Base-by-base conservation (phyloP, 1,139 yeast genomes). In the Chernovozyma sophiae-reginae region DNA sequence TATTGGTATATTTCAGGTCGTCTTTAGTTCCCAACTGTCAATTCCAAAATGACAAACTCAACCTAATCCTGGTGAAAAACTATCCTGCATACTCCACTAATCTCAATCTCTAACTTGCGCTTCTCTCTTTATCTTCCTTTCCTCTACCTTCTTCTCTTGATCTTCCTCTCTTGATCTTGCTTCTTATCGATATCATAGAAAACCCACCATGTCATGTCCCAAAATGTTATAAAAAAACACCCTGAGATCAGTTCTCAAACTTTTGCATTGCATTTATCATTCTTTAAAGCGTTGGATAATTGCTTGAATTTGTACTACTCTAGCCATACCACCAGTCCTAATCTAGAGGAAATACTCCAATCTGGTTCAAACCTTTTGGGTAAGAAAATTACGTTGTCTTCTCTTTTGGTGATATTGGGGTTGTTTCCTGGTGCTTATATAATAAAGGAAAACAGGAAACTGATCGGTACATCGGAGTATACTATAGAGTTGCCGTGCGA, bases 251-350 rank as follows among this genome's bases (percentile, higher is more conserved):
- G 10, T 7, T 6, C 29, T 6, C 12, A 6, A 6, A 16, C 15
- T 7, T 4, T 28, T 7, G 6, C 31, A 12, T 16, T 22, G 7
- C 19, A 26, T 25, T 12, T 31, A 14, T 18, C 34, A 13, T 31
- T 11, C 18, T 40, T 52, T 25, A 41, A 43, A 26, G 58, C 62
- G 16, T 49, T 62, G 12, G 65, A 61, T 31, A 52, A 47, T 33
- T 45, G 48, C 19, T 35, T 62, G 18, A 46, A 43, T 23, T 48
- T 62, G 15, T 56, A 61, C 42, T 62, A 51, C 38, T 37, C 64
- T 19, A 51, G 45, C 31, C 65, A 61, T 41, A 49, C 56, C 2
- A 32, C 56, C 3, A 52, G 53, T 37, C 62, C 65, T 3, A 25
- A 46, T 4, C 30, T 60, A 7, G 35, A 36, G 7, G 47, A 46